Base-by-base conservation (phyloP, 2,329 filamentous ascomycete genomes). In the Davidsoniella eucalypti region DNA sequence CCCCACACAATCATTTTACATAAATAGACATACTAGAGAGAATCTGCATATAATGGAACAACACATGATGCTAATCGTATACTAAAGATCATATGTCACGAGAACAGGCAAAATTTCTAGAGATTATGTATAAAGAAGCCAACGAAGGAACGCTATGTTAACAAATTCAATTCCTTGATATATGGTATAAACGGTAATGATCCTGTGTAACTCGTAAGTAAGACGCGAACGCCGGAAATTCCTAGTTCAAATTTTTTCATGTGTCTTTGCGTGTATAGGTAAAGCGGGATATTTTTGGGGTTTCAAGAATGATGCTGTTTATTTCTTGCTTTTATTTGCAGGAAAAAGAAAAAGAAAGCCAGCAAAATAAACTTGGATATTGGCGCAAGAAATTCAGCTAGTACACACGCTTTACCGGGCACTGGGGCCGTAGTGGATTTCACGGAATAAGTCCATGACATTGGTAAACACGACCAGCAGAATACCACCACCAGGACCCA, bases 371-470 rank as follows among this genome's bases (percentile, higher is more conserved):
- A 33, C 8, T 10, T 33, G 29, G 12, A 33, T 2, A 33, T 33
- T 33, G 29, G 3, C 29, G 29, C 29, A 33, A 33, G 29, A 9
- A 33, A 33, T 9, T 12, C 3, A 9, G 29, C 29, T 12, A 4
- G 8, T 12, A 25, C 37, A 18, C 47, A 21, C 21, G 2, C n/a
- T 26, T 50, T 50, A 53, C 29, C 41, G 44, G 16, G 48, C 52
- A 12, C 33, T 44, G 17, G 52, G 52, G 44, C 52, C 49, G 41
- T 63, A 59, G 53, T 62, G 59, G 60, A 70, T 76, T 59, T 76
- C 78, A 59, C 86, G 78, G 80, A 95, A 94, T 65, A 93, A 94
- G 64, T 95, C 88, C 78, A 87, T 87, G 52, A 88, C 80, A 50
- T 81, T 80, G n/a, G 84, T 88, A 69, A 84, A 92, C 46, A 92